phyloP scores from a whole-genome alignment of 768 basidiomycete species.

The Agrocybe pediades region DNA sequence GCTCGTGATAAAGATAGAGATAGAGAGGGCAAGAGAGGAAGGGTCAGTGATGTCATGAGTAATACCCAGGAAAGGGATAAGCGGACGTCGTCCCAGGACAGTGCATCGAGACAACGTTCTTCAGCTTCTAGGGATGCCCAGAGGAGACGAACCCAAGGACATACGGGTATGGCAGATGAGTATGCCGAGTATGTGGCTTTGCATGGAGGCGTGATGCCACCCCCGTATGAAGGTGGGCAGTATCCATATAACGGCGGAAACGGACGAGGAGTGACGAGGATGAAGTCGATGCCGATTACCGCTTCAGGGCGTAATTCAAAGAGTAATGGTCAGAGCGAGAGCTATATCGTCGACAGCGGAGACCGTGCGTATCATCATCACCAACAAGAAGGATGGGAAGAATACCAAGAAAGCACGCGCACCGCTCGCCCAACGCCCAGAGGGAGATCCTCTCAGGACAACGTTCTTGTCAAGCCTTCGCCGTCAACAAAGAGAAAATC shows the following conservation, averaged over 20 bases:
- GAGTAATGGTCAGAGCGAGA: background rate
- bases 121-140: background rate
- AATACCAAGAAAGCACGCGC: background rate
- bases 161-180: slow-evolving; percentile 17
- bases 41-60: slow-evolving; percentile 8
- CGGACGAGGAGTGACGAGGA: slow-evolving; percentile 33
- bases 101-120: slow-evolving; percentile 1
- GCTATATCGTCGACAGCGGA: background rate
- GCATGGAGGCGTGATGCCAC: slow-evolving; percentile 9
- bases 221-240: slow-evolving; percentile 15
- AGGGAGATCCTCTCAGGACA: background rate
- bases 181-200: slow-evolving; percentile 23
- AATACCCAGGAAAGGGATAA: background rate
- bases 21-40: slow-evolving; percentile 5
- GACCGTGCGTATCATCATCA: background rate
- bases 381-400: slow-evolving; percentile 1
- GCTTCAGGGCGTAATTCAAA: slow-evolving; percentile 2
- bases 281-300: slow-evolving; percentile 54
- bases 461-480: slow-evolving; percentile 7
- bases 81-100: slow-evolving; percentile 16
- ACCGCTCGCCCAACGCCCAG: background rate
- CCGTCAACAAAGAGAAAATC: slow-evolving; percentile 18
- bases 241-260: slow-evolving; percentile 7
- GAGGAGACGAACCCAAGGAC: slow-evolving; percentile 16
- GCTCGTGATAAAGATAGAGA: slow-evolving; percentile 1